Percentiles rank a stretch among this genome's conserved stretches.
Evolutionary conservation across 345 rosid species (phyloP).

Genomic region (Schrenkiella parvula): DNA sequence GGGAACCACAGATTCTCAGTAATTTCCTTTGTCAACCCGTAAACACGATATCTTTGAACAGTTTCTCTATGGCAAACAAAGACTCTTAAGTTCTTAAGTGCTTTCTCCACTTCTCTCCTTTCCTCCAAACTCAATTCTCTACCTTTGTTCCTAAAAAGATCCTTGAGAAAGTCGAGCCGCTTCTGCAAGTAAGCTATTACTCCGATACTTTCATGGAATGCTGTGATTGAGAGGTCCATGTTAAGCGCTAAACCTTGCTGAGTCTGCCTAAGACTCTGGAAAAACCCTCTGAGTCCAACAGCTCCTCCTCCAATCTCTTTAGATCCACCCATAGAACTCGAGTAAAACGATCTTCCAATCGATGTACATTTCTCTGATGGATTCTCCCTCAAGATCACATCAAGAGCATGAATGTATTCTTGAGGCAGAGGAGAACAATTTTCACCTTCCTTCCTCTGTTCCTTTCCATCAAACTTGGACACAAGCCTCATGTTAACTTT

Average conservation of each 20-base stretch:
- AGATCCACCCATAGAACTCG: conserved; percentile 69
- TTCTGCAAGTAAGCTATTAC: conserved; percentile 86
- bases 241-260: conserved; percentile 95
- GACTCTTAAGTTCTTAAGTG: conserved; percentile 69
- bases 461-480: conserved; percentile 78
- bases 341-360: conserved; percentile 75
- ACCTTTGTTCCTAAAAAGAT: conserved; percentile 65
- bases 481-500: conserved; percentile 70
- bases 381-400: conserved; percentile 82
- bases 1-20: conserved; percentile 77
- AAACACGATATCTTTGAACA: conserved; percentile 79
- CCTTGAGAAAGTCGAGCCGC: conserved; percentile 73
- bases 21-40: conserved; percentile 69
- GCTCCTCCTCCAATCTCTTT: conserved; percentile 92
- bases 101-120: conserved; percentile 82
- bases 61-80: conserved; percentile 97
- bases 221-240: conserved; percentile 81
- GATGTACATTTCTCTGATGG: conserved; percentile 76
- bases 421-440: conserved; percentile 85
- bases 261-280: conserved; percentile 91
- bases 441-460: conserved; percentile 57
- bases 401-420: conserved; percentile 89
- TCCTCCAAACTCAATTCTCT: conserved; percentile 64
- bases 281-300: conserved; percentile 85
- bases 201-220: conserved; percentile 91